Evolutionary conservation across 768 basidiomycete species (phyloP), one percentile per base, ranked within the genome.

Genomic region (Auricularia sp.): DNA sequence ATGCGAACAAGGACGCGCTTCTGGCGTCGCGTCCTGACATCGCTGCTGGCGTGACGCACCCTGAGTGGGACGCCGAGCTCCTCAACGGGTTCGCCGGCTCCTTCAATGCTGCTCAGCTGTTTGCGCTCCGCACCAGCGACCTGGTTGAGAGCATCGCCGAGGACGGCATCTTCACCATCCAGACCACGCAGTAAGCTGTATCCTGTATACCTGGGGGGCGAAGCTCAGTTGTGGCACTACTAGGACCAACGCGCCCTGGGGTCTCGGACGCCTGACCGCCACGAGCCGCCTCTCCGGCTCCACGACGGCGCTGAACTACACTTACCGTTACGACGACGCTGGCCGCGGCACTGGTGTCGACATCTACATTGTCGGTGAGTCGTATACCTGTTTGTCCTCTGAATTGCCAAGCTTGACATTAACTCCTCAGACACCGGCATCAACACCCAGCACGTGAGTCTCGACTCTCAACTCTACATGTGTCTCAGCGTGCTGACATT

Each of bases 311-410:
- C 56, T 59, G 75, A 71, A 65, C 3, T 76, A 69, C 64, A 68
- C 65, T n/a, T 76, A 75, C 65, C 73, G 68, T 3, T 79, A 75
- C 66, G 71, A 76, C 61, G 64, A 65, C 36, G 61, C 72, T 37
- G 77, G 72, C 11, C 29, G 24, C 2, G 77, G 77, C 24, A 47
- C 64, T 24, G 77, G 75, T 29, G 77, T 77, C 42, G 77, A 77
- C 67, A 74, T 82, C 66, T 81, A 80, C 66, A 67, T 81, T 62
- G 70, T 81, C 64, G 39, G 39, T 42, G 39, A 29, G 29, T 29
- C 39, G 39, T 42, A 14, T 42, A 8, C 80, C 7, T 42, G 39
- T 14, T 14, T 14, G 7, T 42, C 39, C 39, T 8, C 39, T 7
- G 3, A 42, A 8, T 14, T 42, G 8, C 39, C 8, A 8, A 7